Evolutionary conservation across 345 rosid species (phyloP).

Genomic region (Cardamine resedifolia): DNA sequence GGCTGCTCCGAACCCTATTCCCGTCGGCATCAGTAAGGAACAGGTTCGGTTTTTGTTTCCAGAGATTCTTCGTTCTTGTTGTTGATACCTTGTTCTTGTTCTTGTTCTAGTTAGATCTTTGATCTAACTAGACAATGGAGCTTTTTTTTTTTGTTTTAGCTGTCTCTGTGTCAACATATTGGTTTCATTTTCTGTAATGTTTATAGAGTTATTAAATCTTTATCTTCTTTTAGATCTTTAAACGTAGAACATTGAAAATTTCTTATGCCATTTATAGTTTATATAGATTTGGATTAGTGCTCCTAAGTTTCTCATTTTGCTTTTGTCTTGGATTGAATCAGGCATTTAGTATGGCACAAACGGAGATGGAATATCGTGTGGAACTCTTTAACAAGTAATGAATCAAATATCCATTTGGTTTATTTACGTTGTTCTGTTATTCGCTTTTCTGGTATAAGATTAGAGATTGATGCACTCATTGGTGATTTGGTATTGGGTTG

Average conservation of each 20-base stretch:
- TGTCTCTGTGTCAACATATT: neutral
- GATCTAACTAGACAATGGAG: neutral
- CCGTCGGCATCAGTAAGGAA: slow-evolving; percentile 61
- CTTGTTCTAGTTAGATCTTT: too few relatives aligned
- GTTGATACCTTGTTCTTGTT: neutral
- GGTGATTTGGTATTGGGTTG: neutral
- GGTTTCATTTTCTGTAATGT: neutral
- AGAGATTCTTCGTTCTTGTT: neutral
- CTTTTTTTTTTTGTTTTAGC: neutral
- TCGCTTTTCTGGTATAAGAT: neutral
- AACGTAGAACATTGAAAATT: slow-evolving; percentile 1
- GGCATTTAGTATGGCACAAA: slow-evolving; percentile 90
- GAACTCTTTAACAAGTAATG: slow-evolving; percentile 88
- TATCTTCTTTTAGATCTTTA: neutral
- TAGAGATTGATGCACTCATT: slow-evolving; percentile 4
- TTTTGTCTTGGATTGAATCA: slow-evolving; percentile 39
- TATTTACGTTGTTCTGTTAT: neutral
- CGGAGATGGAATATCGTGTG: slow-evolving; percentile 94
- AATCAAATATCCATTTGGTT: neutral
- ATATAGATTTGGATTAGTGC: neutral
- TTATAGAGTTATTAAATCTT: slow-evolving; percentile 8
- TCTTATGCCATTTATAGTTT: neutral
- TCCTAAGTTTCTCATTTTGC: neutral
- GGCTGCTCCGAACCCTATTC: slow-evolving; percentile 40
- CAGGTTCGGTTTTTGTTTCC: slow-evolving; percentile 39